Base-by-base conservation (phyloP, 2,329 filamentous ascomycete species). In the Apiospora pterosperma region DNA sequence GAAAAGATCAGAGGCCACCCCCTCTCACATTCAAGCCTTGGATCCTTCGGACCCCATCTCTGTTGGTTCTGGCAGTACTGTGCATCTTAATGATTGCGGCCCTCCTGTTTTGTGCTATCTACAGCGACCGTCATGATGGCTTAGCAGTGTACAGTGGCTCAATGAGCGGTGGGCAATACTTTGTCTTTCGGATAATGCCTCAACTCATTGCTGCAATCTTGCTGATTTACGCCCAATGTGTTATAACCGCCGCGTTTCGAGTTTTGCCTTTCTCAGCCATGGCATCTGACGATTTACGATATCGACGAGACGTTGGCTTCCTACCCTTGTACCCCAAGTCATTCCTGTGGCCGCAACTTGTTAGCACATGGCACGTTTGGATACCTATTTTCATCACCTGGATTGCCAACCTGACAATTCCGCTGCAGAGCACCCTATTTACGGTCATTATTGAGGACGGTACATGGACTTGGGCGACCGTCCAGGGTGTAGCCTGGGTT, bases 101-200 rank as follows among this genome's bases (percentile, higher is more conserved):
- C 8, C 83, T 97, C 61, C 83, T 92, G 31, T 90, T 94, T 74
- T 88, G 87, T 68, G 92, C 91, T 64, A 79, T 91, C 39, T 93
- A 87, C 78, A 92, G 91, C 12, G 77, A 82, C 41, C 75, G 78
- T 5, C 82, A 89, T 68, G 76, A 82, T 11, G 92, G 92, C 0
- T 79, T 97, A 14, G 88, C 86, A 73, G 77, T 83, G 4, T 97
- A 94, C 74, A 79, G 81, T 38, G 84, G 84, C 58, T 82, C 79
- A 36, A 90, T 93, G 64, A 90, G 91, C 66, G 90, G 90, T 61
- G 84, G 84, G 10, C 84, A 89, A 68, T 97, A 96, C 77, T 97
- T 97, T 75, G 77, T 96, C 59, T 96, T 97, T 76, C 87, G 93
- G 67, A 92, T 97, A 68, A 79, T 97, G 1, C 94, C 95, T 2